Evolutionary conservation across 441 rosid species (phyloP), one percentile per base, ranked within the genome.

Genomic region (Mallotus japonicus): DNA sequence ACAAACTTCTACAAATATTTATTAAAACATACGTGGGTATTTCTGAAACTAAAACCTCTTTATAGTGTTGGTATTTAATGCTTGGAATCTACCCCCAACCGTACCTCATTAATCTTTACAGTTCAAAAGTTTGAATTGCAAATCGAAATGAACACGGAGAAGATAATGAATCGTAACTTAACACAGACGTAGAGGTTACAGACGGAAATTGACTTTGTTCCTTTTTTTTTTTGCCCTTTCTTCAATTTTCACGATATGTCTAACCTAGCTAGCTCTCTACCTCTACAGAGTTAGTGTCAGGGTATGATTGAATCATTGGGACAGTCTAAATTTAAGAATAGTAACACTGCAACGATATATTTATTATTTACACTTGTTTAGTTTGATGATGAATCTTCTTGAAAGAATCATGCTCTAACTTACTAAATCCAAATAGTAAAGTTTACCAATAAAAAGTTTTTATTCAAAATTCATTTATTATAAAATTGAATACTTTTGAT

Each of bases 301-400:
- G 63, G 77, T 78, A 83, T 86, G 86, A 86, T 86, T 84, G 81
- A 84, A 84, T 84, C 86, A 78, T 83, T 80, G 84, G 87, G 77
- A 71, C 81, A 69, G 59, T 70, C 69, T 78, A 80, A 42, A 44
- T 44, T 73, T 73, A 73, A 75, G 76, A 72, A 71, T 71, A 60
- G 54, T 34, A 37, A 65, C 37, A 34, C 37, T 69, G 74, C 14
- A 57, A 46, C 44, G 28, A 2, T 49, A 24, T 58, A n/a, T 62
- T 42, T n/a, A 32, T 76, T 42, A 17, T 19, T 9, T 50, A 63
- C 19, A 10, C 15, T 37, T 37, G 40, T 37, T 37, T 37, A 37
- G 40, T 37, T 37, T 37, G 40, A 37, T 37, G 40, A 37, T 37
- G 40, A 37, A 37, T 37, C 40, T 37, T 37, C 6, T 37, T 4